Percentiles rank a stretch among this genome's conserved stretches.
Evolutionary conservation across 169 alveolate genomes (phyloP).

Genomic region (Eimeria acervulina): DNA sequence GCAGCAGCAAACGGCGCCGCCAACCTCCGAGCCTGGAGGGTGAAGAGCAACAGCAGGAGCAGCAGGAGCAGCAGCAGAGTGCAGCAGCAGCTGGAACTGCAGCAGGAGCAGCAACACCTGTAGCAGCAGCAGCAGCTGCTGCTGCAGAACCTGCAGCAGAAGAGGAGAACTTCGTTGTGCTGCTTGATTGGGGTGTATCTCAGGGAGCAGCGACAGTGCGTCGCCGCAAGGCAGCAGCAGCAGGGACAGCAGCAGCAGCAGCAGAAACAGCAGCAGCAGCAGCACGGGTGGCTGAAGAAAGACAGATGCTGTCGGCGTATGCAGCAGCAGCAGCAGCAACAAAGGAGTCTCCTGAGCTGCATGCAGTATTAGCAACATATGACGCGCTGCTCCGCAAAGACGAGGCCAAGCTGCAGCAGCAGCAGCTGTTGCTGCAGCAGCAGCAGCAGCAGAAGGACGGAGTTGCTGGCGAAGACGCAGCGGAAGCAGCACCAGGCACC

Average conservation of each 20-base stretch:
- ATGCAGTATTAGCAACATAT: neutral
- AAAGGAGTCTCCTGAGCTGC: neutral
- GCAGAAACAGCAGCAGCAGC: neutral
- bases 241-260: neutral
- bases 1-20: constrained; percentile 15
- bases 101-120: too few species aligned
- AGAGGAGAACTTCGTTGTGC: neutral
- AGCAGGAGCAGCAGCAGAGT: constrained; percentile 13
- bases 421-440: neutral
- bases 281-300: constrained; percentile 1
- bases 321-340: neutral
- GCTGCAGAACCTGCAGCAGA: too few species aligned
- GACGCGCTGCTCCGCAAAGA: neutral
- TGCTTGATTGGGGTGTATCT: constrained; percentile 1
- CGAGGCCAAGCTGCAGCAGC: too few species aligned
- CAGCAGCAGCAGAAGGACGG: constrained; percentile 29
- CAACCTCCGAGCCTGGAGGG: neutral
- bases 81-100: too few species aligned
- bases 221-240: neutral
- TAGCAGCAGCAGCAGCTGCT: too few species aligned
- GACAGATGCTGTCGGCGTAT: too few species aligned
- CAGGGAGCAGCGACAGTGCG: constrained; percentile 13
- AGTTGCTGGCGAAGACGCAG: neutral
- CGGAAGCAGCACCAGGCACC: too few species aligned
- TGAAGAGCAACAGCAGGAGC: constrained; percentile 14